phyloP scores from a whole-genome alignment of 805 yeast species.

The Wickerhamomyces xylosicus region DNA sequence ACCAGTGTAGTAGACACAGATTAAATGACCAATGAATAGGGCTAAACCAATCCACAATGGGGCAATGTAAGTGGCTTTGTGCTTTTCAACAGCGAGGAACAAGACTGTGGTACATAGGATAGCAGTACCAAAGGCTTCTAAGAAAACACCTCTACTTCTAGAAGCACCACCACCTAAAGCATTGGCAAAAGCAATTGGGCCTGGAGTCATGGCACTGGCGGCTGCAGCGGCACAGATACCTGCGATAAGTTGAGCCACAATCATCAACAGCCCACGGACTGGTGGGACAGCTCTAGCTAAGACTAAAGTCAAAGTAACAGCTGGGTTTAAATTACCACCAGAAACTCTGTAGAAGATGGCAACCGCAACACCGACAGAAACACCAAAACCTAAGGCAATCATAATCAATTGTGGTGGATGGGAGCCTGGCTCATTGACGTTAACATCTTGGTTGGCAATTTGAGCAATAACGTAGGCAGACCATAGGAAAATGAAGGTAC shows the following conservation, averaged over 20 bases:
- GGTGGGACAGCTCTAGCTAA: conserved; percentile 68
- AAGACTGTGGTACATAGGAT: conserved; percentile 67
- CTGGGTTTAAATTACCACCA: conserved; percentile 88
- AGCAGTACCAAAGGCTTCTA: conserved; percentile 75
- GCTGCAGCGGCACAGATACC: conserved; percentile 93
- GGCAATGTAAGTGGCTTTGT: conserved; percentile 65
- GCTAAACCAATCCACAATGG: conserved; percentile 80
- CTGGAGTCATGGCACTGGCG: conserved; percentile 79
- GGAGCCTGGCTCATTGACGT: conserved; percentile 28
- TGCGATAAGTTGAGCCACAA: conserved; percentile 62
- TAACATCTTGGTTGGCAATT: conserved; percentile 57
- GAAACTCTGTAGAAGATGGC: conserved; percentile 64
- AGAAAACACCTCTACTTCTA: conserved; percentile 62
- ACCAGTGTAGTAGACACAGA: conserved; percentile 77
- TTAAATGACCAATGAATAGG: conserved; percentile 71
- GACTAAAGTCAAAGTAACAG: conserved; percentile 68
- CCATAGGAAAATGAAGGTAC: conserved; percentile 79
- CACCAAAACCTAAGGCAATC: conserved; percentile 84
- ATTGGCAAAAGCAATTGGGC: conserved; percentile 61
- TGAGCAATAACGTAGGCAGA: conserved; percentile 77
- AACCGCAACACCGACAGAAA: conserved; percentile 69
- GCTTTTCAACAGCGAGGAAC: conserved; percentile 78
- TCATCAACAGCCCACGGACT: conserved; percentile 55
- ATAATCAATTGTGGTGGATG: conserved; percentile 61
- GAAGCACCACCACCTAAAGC: conserved; percentile 64